Base-by-base conservation (phyloP, 1,139 yeast species). In the Diutina ranongensis region DNA sequence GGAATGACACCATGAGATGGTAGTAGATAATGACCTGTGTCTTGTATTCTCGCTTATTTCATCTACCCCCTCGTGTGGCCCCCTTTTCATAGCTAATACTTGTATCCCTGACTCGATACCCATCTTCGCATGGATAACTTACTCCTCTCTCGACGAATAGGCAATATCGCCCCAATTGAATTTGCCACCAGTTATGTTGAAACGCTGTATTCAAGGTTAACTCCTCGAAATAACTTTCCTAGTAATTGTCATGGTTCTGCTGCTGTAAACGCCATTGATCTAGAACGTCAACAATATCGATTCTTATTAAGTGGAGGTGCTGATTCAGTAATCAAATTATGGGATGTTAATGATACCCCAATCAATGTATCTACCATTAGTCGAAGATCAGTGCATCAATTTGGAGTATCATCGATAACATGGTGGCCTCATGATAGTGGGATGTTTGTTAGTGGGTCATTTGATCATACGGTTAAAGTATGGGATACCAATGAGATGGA, bases 401-500 rank as follows among this genome's bases (percentile, higher is more conserved):
- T 72, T 58, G 95, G 96, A 0, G 68, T 88, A 0, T 83, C 95
- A 0, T 65, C 76, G 16, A 68, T 86, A 1, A 71, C 74, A 55
- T 89, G 97, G 97, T 89, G 95, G 92, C 89, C 94, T 0, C 68
- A 68, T 46, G 97, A 89, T 59, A 78, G 81, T 22, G 97, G 96
- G 1, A 72, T 89, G 78, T 88, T 88, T 64, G 72, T 87, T 10
- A 74, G 88, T 2, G 78, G 88, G 0, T 85, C 95, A 0, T 86
- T 81, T 57, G 97, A 89, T 57, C 79, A 77, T 49, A 72, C 78
- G 0, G 76, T 88, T 27, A 84, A 82, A 51, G 70, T 87, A 0
- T 89, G 95, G 95, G 96, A 87, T 57, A 74, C 96, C 0, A 74
- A 74, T 49, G 66, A 73, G 25, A 63, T 85, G 51, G 63, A 65